Conservation (phyloP, 2,329 filamentous ascomycete genomes). For the Ascochyta clinopodiicola region DNA sequence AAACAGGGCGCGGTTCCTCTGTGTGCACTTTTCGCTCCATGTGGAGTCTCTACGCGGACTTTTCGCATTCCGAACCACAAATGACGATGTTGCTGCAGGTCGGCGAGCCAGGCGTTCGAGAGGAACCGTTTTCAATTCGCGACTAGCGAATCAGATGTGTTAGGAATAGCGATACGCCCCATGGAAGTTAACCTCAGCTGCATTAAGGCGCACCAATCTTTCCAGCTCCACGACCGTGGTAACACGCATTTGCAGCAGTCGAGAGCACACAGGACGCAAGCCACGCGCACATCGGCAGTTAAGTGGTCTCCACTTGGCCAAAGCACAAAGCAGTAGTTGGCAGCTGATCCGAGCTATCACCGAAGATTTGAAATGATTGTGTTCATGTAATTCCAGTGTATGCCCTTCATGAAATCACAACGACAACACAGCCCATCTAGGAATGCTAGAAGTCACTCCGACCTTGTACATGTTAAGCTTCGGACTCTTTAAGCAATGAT, state of each 20-base stretch:
- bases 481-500: too few relatives aligned
- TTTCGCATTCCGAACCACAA: constrained; percentile 13
- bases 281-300: not conserved
- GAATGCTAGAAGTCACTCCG: too few relatives aligned
- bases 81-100: constrained; percentile 6
- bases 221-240: not conserved
- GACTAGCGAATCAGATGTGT: constrained; percentile 6
- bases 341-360: too few relatives aligned
- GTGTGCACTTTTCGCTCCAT: constrained; percentile 1
- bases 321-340: too few relatives aligned
- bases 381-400: too few relatives aligned
- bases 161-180: not conserved
- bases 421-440: too few relatives aligned
- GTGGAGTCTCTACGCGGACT: not conserved
- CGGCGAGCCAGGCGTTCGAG: constrained; percentile 6
- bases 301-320: not conserved
- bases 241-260: not conserved
- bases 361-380: too few relatives aligned
- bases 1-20: not conserved
- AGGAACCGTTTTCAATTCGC: not conserved
- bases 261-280: not conserved
- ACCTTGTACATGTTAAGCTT: too few relatives aligned
- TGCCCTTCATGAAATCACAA: too few relatives aligned
- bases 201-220: not conserved
- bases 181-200: not conserved